phyloP scores from a whole-genome alignment of 2,329 filamentous ascomycete species.

The Fusarium armeniacum region DNA sequence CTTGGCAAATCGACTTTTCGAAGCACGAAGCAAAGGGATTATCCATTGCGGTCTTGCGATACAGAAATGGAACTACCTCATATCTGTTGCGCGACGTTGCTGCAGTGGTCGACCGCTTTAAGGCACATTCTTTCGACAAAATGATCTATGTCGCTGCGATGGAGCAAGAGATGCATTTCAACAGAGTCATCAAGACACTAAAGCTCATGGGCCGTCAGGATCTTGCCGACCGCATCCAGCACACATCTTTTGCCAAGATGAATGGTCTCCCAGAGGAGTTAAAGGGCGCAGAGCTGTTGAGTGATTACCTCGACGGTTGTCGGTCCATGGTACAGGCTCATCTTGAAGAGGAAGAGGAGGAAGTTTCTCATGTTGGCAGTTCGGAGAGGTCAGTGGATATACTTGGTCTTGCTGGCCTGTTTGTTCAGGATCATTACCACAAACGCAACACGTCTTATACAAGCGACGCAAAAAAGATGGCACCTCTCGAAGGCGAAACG shows the following conservation, averaged over 20 bases:
- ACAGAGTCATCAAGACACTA: conserved; percentile 75
- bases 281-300: conserved; percentile 34
- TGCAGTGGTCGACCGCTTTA: conserved; percentile 73
- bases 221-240: conserved; percentile 53
- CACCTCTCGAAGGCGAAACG: conserved; percentile 26
- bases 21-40: conserved; percentile 81
- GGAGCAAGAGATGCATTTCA: conserved; percentile 79
- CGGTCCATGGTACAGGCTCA: conserved; percentile 9
- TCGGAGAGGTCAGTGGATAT: conserved; percentile 32
- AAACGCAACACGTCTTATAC: conserved; percentile 46
- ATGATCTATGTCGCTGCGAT: conserved; percentile 85
- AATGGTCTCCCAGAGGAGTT: conserved; percentile 33
- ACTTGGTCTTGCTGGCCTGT: conserved; percentile 33
- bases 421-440: conserved; percentile 49
- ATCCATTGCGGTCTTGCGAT: conserved; percentile 75
- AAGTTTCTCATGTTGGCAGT: conserved; percentile 8
- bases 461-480: conserved; percentile 54
- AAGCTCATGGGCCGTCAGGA: conserved; percentile 56
- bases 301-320: conserved; percentile 40
- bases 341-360: conserved; percentile 31
- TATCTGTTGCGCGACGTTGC: conserved; percentile 80
- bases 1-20: conserved; percentile 76
- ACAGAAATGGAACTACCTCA: conserved; percentile 60
- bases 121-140: conserved; percentile 76
- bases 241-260: conserved; percentile 70